Evolutionary conservation across 192 early-diverging fungal species (phyloP).

Genomic region (Radiomyces spectabilis): DNA sequence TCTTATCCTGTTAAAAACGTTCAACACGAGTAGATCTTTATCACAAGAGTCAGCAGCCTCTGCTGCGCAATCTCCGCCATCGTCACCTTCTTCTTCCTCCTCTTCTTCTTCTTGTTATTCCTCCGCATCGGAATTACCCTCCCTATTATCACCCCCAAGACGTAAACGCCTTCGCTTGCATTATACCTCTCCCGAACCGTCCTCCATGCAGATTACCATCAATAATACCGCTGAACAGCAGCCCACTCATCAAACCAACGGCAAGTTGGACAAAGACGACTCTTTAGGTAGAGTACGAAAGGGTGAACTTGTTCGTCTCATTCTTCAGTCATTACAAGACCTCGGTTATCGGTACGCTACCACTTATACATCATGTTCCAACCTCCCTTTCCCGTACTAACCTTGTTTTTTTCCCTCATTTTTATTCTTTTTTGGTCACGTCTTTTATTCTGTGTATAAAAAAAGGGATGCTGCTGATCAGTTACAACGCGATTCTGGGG

Average conservation of each 20-base stretch:
- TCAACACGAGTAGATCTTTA: background rate
- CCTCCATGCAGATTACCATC: slow-evolving; percentile 1
- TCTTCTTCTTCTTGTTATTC: background rate
- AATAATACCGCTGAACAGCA: background rate
- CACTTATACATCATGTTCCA: background rate
- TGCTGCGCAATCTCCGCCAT: background rate
- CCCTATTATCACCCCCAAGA: background rate
- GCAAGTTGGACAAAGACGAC: background rate
- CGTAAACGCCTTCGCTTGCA: slow-evolving; percentile 1
- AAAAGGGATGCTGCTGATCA: slow-evolving; percentile 55
- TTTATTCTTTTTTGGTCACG: background rate
- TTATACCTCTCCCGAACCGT: background rate
- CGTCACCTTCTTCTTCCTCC: background rate
- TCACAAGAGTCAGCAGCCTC: background rate
- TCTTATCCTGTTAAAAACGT: background rate
- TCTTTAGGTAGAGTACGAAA: slow-evolving; percentile 18
- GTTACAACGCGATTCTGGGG: slow-evolving; percentile 78
- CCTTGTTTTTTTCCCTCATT: too few species aligned
- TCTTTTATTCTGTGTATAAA: background rate
- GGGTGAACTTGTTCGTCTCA: slow-evolving; percentile 79
- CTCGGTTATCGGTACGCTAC: slow-evolving; percentile 66
- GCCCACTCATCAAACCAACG: background rate
- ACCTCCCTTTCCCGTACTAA: too few species aligned
- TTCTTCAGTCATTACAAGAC: slow-evolving; percentile 80
- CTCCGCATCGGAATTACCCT: background rate